phyloP scores from a whole-genome alignment of 1,139 yeast species.

The Blastobotrys petasosporus region DNA sequence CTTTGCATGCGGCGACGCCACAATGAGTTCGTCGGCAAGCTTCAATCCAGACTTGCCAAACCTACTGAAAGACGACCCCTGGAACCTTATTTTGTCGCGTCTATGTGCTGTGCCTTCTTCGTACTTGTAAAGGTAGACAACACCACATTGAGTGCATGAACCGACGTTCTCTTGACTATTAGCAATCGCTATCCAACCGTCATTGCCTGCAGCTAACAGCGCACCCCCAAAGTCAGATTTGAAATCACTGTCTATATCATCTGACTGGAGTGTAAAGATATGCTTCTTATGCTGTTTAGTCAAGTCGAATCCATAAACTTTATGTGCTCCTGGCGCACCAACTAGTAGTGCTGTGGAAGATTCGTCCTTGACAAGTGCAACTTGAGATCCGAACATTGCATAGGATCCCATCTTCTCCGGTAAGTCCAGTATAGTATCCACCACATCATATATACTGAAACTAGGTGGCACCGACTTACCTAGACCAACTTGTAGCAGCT shows the following conservation, averaged over 20 bases:
- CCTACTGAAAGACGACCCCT: slow-evolving; percentile 21
- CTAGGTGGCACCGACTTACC: slow-evolving; percentile 5
- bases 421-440: slow-evolving; percentile 11
- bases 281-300: neutral
- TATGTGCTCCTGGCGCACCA: slow-evolving; percentile 30
- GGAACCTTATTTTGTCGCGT: slow-evolving; percentile 6
- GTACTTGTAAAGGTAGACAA: slow-evolving; percentile 26
- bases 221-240: slow-evolving; percentile 28
- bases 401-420: slow-evolving; percentile 5
- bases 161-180: slow-evolving; percentile 19
- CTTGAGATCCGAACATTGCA: slow-evolving; percentile 6
- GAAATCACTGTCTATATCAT: slow-evolving; percentile 5
- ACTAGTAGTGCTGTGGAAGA: slow-evolving; percentile 18
- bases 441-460: slow-evolving; percentile 26
- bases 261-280: slow-evolving; percentile 1
- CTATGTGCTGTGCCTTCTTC: slow-evolving; percentile 5
- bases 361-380: slow-evolving; percentile 1
- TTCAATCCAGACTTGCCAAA: slow-evolving; percentile 35
- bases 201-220: slow-evolving; percentile 21
- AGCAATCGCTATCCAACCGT: slow-evolving; percentile 28
- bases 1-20: slow-evolving; percentile 39
- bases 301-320: slow-evolving; percentile 27
- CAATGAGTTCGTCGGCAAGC: slow-evolving; percentile 27
- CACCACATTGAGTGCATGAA: slow-evolving; percentile 35
- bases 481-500: slow-evolving; percentile 3